Evolutionary conservation across 768 basidiomycete species (phyloP).

Genomic region (Tylopilus intermedius): DNA sequence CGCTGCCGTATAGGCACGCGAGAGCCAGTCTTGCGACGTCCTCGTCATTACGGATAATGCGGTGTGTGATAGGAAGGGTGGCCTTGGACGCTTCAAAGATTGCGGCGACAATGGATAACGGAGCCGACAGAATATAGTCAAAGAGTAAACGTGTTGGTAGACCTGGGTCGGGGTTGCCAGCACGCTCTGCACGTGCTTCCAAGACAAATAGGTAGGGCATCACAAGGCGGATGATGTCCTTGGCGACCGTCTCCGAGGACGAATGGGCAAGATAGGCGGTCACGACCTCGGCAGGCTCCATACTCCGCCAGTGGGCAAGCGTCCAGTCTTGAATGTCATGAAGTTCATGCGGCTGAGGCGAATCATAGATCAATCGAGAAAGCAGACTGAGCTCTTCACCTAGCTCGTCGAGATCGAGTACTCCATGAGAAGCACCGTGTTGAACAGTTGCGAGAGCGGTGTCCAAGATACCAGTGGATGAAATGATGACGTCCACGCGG

Average conservation of each 20-base stretch:
- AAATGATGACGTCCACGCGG: conserved; percentile 59
- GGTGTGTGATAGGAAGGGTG: conserved; percentile 62
- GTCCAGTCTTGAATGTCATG: conserved; percentile 64
- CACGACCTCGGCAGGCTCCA: conserved; percentile 63
- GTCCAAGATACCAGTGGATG: conserved; percentile 70
- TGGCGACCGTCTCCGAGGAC: conserved; percentile 55
- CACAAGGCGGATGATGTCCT: conserved; percentile 71
- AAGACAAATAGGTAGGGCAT: conserved; percentile 92
- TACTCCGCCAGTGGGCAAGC: conserved; percentile 63
- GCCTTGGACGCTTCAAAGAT: conserved; percentile 92
- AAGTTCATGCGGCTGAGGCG: conserved; percentile 41
- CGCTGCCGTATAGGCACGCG: conserved; percentile 82
- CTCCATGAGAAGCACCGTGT: conserved; percentile 76
- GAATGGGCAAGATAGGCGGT: conserved; percentile 73
- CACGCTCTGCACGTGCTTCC: conserved; percentile 81
- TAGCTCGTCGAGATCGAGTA: conserved; percentile 73
- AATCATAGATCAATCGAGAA: conserved; percentile 82
- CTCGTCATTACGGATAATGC: conserved; percentile 76
- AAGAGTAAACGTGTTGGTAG: conserved; percentile 64
- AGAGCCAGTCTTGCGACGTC: conserved; percentile 84
- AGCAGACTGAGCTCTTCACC: conserved; percentile 92
- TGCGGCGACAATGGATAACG: conserved; percentile 62
- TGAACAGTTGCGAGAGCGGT: conserved; percentile 75
- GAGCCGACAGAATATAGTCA: conserved; percentile 65
- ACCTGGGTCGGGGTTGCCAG: conserved; percentile 61